Base-by-base conservation (phyloP, 2,329 filamentous ascomycete species). In the Pseudogymnoascus sp. region DNA sequence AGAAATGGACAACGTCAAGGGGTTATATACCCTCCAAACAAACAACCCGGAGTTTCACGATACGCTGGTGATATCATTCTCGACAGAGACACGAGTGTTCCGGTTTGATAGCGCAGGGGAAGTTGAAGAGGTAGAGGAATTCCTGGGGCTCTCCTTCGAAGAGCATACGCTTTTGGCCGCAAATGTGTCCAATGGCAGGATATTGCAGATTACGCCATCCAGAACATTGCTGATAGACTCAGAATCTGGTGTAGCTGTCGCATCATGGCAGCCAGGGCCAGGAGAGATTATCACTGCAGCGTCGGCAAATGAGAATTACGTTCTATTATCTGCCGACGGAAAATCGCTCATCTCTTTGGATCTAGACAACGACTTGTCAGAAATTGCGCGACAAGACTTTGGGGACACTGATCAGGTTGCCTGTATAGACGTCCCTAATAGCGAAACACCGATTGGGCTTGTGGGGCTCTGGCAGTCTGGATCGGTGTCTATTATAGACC, bases 401-500 rank as follows among this genome's bases (percentile, higher is more conserved):
- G 80, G 81, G 1, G 77, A 82, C 14, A 80, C 86, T 35, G 89
- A 91, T 66, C 91, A 97, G 73, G 84, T 97, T 35, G 90, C 95
- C 2, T 96, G 93, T 69, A 80, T 97, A 8, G 87, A 93, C 55
- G 82, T 95, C 1, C 86, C 92, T 0, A 83, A 37, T 77, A 88
- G 12, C 78, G 81, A 4, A 80, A 84, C 59, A 25, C 23, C 38
- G 11, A 78, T 91, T 33, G 93, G 89, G 62, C 87, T 96, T 28
- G 82, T 95, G 14, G 93, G 92, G 1, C 95, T 96, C 75, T 97
- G 93, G 86, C 86, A 89, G 65, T 87, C 88, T n/a, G 90, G 91
- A 5, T 85, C 84, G 9, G 83, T 97, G 25, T 88, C 89, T 0
- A 79, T 97, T 35, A 79, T 96, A 49, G 82, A 88, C 63, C 73